A percentile compares a stretch with the other conserved stretches of the same genome.
Conservation (phyloP, 805 yeast species). For the Yarrowia porcina region DNA sequence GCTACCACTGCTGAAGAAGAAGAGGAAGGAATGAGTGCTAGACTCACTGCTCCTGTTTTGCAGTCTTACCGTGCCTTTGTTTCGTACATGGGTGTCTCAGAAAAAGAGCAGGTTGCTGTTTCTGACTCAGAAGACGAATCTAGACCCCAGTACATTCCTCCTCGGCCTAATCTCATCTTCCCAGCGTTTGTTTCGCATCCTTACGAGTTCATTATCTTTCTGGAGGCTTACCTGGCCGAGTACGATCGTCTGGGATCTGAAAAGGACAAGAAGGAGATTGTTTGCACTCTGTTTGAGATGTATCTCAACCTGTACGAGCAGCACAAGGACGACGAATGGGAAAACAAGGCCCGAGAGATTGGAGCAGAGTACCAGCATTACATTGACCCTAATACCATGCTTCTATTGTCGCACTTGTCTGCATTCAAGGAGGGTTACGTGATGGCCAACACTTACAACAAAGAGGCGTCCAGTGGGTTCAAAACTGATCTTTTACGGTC, state of each 20-base stretch:
- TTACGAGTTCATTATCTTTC: slow-evolving; percentile 81
- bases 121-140: slow-evolving; percentile 26
- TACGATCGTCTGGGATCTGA: slow-evolving; percentile 66
- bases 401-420: slow-evolving; percentile 55
- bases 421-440: slow-evolving; percentile 36
- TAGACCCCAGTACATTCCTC: slow-evolving; percentile 79
- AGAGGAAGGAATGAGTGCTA: slow-evolving; percentile 25
- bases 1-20: slow-evolving; percentile 2
- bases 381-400: slow-evolving; percentile 54
- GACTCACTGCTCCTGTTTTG: slow-evolving; percentile 38
- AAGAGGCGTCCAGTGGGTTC: slow-evolving; percentile 37
- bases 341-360: slow-evolving; percentile 56
- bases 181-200: slow-evolving; percentile 84
- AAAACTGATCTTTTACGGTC: slow-evolving; percentile 67
- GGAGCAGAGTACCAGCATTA: slow-evolving; percentile 47
- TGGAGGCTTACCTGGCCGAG: slow-evolving; percentile 84
- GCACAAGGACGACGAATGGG: slow-evolving; percentile 53
- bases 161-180: slow-evolving; percentile 81
- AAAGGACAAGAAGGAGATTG: slow-evolving; percentile 67
- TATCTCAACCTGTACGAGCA: slow-evolving; percentile 59
- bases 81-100: slow-evolving; percentile 45
- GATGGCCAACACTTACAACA: slow-evolving; percentile 35
- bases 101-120: slow-evolving; percentile 28
- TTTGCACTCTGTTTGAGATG: slow-evolving; percentile 77
- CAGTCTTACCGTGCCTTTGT: slow-evolving; percentile 59